A percentile compares a stretch with the other conserved stretches of the same genome.
Evolutionary conservation across 2,329 filamentous ascomycete genomes (phyloP).

Genomic region (Allantophomopsis cytisporea): DNA sequence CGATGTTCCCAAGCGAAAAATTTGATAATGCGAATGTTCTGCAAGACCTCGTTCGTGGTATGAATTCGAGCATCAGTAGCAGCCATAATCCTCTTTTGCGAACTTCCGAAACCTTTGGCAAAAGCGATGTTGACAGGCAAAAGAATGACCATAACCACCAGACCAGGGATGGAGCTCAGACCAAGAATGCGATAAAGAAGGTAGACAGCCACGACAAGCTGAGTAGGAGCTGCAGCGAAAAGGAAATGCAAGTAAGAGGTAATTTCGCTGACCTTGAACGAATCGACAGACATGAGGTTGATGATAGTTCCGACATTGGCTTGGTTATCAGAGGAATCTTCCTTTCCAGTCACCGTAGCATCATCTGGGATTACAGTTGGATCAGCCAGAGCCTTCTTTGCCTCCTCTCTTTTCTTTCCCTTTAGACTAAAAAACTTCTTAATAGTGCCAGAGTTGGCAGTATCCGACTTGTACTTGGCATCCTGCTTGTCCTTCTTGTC

Average conservation of each 20-base stretch:
- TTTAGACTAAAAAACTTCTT: conserved; percentile 42
- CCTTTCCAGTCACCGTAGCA: conserved; percentile 5
- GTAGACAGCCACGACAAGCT: conserved; percentile 67
- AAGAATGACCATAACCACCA: conserved; percentile 78
- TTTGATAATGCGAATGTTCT: conserved; percentile 98
- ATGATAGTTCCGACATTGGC: conserved; percentile 97
- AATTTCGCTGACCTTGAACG: conserved; percentile 94
- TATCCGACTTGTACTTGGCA: conserved; percentile 27
- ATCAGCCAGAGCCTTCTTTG: conserved; percentile 24
- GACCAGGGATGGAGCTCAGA: conserved; percentile 83
- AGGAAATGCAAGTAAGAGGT: conserved; percentile 93
- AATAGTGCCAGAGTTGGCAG: conserved; percentile 26
- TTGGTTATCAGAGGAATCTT: conserved; percentile 46
- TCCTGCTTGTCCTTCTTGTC: conserved; percentile 23
- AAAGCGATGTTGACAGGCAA: conserved; percentile 85
- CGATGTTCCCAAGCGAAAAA: conserved; percentile 98
- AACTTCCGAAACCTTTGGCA: conserved; percentile 69
- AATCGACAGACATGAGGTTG: conserved; percentile 98
- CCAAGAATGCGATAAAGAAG: conserved; percentile 86
- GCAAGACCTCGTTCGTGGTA: conserved; percentile 89
- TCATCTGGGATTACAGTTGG: conserved; percentile 3
- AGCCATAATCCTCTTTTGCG: conserved; percentile 82
- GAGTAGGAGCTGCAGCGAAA: conserved; percentile 82
- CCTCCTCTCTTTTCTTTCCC: conserved; percentile 37
- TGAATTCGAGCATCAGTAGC: conserved; percentile 94